Conservation (phyloP, 352 stramenopile species). For the Pythium aquatile region DNA sequence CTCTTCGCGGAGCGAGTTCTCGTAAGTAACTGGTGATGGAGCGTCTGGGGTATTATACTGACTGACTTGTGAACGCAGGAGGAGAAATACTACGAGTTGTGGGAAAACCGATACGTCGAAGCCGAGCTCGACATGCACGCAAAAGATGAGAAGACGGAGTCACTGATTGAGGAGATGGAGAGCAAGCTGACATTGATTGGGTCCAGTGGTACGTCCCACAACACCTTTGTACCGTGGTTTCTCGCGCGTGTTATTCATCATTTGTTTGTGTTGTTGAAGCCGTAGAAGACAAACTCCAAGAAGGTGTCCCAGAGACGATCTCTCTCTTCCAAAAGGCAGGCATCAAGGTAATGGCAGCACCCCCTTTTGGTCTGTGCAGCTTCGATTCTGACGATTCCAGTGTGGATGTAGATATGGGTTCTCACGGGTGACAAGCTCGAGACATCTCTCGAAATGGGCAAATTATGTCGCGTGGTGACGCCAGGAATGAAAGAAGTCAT, state of each 20-base stretch:
- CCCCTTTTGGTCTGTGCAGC: background rate
- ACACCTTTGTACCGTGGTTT: too few relatives aligned
- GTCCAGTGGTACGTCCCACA: slow-evolving; percentile 56
- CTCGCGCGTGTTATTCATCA: background rate
- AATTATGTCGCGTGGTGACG: slow-evolving; percentile 83
- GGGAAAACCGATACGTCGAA: slow-evolving; percentile 63
- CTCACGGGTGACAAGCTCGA: slow-evolving; percentile 98
- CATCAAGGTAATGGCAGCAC: slow-evolving; percentile 88
- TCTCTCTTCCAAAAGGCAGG: slow-evolving; percentile 87
- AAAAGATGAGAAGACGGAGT: slow-evolving; percentile 60
- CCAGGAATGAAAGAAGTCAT: slow-evolving; percentile 81
- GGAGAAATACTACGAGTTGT: slow-evolving; percentile 62
- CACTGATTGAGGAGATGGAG: slow-evolving; percentile 79
- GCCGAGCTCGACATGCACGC: slow-evolving; percentile 69
- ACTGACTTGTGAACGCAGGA: slow-evolving; percentile 32
- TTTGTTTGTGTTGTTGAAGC: slow-evolving; percentile 38
- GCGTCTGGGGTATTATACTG: background rate
- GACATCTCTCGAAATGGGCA: slow-evolving; percentile 98
- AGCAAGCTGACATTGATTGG: slow-evolving; percentile 80
- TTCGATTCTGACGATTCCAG: slow-evolving; percentile 3
- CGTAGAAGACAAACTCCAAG: slow-evolving; percentile 98
- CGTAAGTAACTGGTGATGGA: slow-evolving; percentile 26
- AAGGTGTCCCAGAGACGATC: slow-evolving; percentile 94
- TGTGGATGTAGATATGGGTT: slow-evolving; percentile 81
- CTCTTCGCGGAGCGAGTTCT: slow-evolving; percentile 74